Evolutionary conservation across 805 yeast species (phyloP), one percentile per base, ranked within the genome.

Genomic region (Saccharomycopsis malanga): DNA sequence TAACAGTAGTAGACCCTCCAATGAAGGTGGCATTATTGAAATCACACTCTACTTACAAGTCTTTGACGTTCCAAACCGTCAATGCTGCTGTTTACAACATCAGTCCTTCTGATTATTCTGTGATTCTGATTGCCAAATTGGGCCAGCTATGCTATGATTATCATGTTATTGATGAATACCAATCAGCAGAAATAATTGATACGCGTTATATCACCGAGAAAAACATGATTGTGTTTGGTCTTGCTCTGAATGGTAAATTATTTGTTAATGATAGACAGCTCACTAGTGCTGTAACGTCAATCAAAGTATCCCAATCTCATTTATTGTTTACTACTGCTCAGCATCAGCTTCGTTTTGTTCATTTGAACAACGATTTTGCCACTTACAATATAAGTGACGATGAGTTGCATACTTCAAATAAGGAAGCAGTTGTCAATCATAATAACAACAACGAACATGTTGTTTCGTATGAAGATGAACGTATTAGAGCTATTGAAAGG

Each of bases 271-370:
- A 72, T 0, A 66, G 69, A 14, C 79, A 75, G 50, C 61, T 88
- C 12, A 72, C 85, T 1, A 69, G 77, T 3, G 87, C 91, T 12
- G 89, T 87, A 12, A 89, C 98, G 0, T 89, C 98, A 0, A 63
- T 91, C 48, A 72, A 76, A 47, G 65, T 83, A 10, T 79, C 95
- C 0, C 88, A 81, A 35, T 71, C 79, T 5, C 82, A 84, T 58
- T 66, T 91, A 12, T 62, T 86, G 24, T 83, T 84, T 61, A 93
- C 98, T 0, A 89, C 96, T 2, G 94, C 93, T 4, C 93, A 86
- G 54, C 85, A 87, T 52, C 77, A 78, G 53, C 70, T 93, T 51
- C 83, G 87, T 60, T 87, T 91, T 57, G 74, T 86, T 37, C 97
- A 88, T 63, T 67, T 89, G 57, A 68, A 67, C 14, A 40, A 43